These are phyloP conservation scores for Sugiyamaella castrensis DNA, from an alignment of 1,139 yeast species.

Conservation along the genomic window DNA sequence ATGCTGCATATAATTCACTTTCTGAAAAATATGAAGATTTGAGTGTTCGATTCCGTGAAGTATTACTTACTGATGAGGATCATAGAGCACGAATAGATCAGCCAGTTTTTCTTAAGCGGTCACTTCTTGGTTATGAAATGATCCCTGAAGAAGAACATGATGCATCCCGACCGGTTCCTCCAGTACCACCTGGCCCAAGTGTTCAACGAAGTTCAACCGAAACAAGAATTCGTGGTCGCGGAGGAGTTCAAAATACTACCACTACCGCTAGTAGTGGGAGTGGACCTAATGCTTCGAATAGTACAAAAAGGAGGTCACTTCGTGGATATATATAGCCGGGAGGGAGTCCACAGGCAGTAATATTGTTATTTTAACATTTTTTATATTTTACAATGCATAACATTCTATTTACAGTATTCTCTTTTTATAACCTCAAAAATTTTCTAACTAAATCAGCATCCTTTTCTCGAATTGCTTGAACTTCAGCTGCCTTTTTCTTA, in stretches of 20 bases:
- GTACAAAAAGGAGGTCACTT: neutral
- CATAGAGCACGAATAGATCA: constrained; percentile 18
- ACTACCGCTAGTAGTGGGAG: neutral
- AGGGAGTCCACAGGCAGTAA: constrained; percentile 9
- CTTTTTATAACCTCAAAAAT: constrained; percentile 24
- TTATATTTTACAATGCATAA: constrained; percentile 43
- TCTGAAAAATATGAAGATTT: constrained; percentile 23
- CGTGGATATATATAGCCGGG: neutral
- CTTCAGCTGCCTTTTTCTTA: constrained; percentile 25
- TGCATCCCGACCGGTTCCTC: neutral
- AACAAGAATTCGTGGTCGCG: constrained; percentile 34
- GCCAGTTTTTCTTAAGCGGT: constrained; percentile 18
- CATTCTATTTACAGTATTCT: neutral
- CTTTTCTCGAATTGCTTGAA: constrained; percentile 18
- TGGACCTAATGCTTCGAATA: neutral
- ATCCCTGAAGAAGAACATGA: constrained; percentile 15
- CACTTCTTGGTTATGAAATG: constrained; percentile 24
- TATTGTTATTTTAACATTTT: constrained; percentile 48
- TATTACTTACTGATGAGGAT: constrained; percentile 17
- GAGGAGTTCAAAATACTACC: constrained; percentile 35
- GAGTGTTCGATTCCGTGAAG: constrained; percentile 21
- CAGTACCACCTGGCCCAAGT: constrained; percentile 3
- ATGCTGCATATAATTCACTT: constrained; percentile 28
- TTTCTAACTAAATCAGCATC: constrained; percentile 27
- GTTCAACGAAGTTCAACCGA: constrained; percentile 9